Conservation (phyloP, 148 eudicot genomes). For the Polygonum maritimum region DNA sequence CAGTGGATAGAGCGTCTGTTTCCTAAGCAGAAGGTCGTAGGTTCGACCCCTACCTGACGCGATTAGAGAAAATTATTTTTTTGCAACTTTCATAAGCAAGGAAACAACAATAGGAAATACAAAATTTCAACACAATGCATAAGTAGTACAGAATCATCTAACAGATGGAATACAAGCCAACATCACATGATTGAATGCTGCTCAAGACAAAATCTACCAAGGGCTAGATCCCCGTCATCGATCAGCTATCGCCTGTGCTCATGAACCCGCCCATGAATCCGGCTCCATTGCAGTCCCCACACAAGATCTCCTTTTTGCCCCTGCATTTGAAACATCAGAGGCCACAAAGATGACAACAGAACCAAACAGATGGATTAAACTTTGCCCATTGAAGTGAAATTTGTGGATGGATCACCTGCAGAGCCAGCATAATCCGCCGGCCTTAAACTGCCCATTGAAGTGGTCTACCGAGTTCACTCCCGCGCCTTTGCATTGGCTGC, state of each 20-base stretch:
- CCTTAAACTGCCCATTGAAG: conserved; percentile 45
- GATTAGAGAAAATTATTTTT: neutral
- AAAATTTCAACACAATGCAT: neutral
- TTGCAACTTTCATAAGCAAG: neutral
- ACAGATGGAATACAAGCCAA: neutral
- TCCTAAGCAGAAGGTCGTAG: conserved; percentile 33
- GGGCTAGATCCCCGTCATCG: neutral
- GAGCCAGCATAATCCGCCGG: conserved; percentile 49
- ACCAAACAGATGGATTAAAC: no score
- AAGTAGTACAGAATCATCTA: neutral
- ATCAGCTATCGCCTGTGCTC: conserved; percentile 14
- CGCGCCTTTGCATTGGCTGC: conserved; percentile 39
- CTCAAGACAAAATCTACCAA: neutral
- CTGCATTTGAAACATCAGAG: conserved; percentile 10
- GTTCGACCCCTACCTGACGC: conserved; percentile 33
- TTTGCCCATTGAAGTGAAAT: no score
- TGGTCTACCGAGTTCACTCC: conserved; percentile 47
- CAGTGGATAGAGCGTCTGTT: conserved; percentile 35
- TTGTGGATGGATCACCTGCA: conserved; percentile 32
- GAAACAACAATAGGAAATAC: neutral
- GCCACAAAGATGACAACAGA: no score
- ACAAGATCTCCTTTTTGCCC: conserved; percentile 35
- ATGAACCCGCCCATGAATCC: conserved; percentile 41
- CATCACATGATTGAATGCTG: neutral
- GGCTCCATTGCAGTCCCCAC: conserved; percentile 40